These are phyloP conservation scores for Cutaneotrichosporon mucoides DNA, from an alignment of 1,284 basidiomycete genomes.

Conservation along the genomic window DNA sequence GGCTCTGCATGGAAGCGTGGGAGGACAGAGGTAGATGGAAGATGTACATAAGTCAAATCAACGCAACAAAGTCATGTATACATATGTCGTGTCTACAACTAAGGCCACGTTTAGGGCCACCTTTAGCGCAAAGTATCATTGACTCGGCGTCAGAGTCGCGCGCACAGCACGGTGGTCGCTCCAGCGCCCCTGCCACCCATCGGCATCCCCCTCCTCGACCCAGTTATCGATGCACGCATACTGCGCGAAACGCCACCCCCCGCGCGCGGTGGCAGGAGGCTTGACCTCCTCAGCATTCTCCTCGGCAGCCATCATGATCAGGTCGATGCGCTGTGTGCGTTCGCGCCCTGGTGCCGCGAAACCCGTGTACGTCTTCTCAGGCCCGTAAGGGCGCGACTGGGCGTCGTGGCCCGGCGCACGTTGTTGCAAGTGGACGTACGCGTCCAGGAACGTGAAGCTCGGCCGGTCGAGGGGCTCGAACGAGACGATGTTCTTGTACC, in stretches of 20 bases:
- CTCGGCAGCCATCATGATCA: slow-evolving; percentile 35
- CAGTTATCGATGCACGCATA: slow-evolving; percentile 43
- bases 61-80: too few relatives aligned
- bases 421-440: slow-evolving; percentile 25
- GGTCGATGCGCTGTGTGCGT: slow-evolving; percentile 36
- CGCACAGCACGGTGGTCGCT: slow-evolving; percentile 45
- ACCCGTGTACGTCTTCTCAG: slow-evolving; percentile 35
- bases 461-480: slow-evolving; percentile 21
- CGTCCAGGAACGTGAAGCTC: slow-evolving; percentile 36
- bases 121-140: too few relatives aligned
- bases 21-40: too few relatives aligned
- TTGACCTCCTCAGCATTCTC: not conserved
- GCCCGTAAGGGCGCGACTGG: slow-evolving; percentile 36
- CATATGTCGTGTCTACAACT: too few relatives aligned
- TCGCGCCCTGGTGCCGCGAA: slow-evolving; percentile 29
- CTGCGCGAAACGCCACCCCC: slow-evolving; percentile 27
- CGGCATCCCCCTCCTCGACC: slow-evolving; percentile 33
- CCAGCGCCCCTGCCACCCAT: slow-evolving; percentile 41
- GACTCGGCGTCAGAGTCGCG: slow-evolving; percentile 15
- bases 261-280: slow-evolving; percentile 10
- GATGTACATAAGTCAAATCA: too few relatives aligned
- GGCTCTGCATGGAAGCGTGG: not conserved
- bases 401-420: slow-evolving; percentile 6
- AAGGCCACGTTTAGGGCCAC: too few relatives aligned
- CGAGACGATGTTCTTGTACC: slow-evolving; percentile 44